Evolutionary conservation across 2,329 filamentous ascomycete genomes (phyloP).

Genomic region (Arachnomyces sp.): DNA sequence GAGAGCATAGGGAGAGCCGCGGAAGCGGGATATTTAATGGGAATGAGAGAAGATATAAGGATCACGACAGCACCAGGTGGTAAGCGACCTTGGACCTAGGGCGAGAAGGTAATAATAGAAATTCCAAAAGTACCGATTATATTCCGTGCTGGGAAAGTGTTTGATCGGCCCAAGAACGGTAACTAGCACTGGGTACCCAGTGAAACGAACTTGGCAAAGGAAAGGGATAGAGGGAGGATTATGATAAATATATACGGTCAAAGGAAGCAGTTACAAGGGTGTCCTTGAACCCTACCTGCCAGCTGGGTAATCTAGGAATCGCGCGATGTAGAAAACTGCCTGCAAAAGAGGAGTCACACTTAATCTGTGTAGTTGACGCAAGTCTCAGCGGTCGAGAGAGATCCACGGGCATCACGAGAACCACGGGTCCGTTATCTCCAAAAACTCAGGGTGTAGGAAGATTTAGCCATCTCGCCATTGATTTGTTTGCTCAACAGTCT

Average conservation of each 20-base stretch:
- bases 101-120: background rate
- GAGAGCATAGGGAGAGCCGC: background rate
- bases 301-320: no score
- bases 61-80: background rate
- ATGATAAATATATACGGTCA: background rate
- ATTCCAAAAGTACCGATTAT: no score
- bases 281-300: slow-evolving; percentile 1
- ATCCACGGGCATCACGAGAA: no score
- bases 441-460: no score
- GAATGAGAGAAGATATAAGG: background rate
- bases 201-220: background rate
- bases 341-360: no score
- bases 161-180: background rate
- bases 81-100: background rate
- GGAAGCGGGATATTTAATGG: background rate
- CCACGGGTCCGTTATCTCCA: no score
- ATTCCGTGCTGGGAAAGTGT: slow-evolving; percentile 5
- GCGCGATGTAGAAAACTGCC: no score
- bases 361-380: no score
- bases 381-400: no score
- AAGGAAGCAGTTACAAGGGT: background rate
- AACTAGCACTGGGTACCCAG: no score
- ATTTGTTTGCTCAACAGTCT: no score
- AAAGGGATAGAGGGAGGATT: background rate
- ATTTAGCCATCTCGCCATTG: no score